These are phyloP conservation scores for Lecanoromycetidae sp. DNA, from an alignment of 2,329 filamentous ascomycete species.

Conservation along the genomic window DNA sequence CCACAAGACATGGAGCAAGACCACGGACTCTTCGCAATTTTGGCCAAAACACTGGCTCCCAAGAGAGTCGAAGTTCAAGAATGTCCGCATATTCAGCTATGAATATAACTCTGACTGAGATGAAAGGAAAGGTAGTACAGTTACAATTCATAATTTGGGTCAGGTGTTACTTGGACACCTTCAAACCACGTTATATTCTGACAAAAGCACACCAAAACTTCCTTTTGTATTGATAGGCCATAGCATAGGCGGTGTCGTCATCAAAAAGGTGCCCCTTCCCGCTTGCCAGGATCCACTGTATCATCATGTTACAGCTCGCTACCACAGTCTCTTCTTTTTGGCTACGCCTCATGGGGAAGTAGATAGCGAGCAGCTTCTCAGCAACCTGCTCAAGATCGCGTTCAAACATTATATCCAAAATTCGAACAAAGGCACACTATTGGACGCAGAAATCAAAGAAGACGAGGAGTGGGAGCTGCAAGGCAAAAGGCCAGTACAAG, in stretches of 20 bases:
- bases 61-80: conserved; percentile 23
- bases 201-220: not conserved
- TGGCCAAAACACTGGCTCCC: conserved; percentile 30
- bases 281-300: conserved; percentile 24
- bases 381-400: not conserved
- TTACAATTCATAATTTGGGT: conserved; percentile 27
- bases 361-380: conserved; percentile 1
- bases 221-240: conserved; percentile 23
- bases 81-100: conserved; percentile 27
- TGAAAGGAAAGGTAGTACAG: conserved; percentile 17
- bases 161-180: conserved; percentile 25
- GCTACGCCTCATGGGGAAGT: conserved; percentile 24
- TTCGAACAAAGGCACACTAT: too few relatives aligned
- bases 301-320: conserved; percentile 1
- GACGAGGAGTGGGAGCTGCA: too few relatives aligned
- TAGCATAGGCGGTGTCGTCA: conserved; percentile 30
- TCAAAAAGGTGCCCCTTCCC: conserved; percentile 29
- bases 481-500: too few relatives aligned
- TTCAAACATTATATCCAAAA: too few relatives aligned
- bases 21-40: conserved; percentile 22
- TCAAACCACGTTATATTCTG: conserved; percentile 19
- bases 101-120: conserved; percentile 27
- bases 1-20: conserved; percentile 27
- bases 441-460: too few relatives aligned
- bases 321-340: conserved; percentile 20